Conservation (phyloP, 257 asterid species). For the Nicotiana noctiflora region DNA sequence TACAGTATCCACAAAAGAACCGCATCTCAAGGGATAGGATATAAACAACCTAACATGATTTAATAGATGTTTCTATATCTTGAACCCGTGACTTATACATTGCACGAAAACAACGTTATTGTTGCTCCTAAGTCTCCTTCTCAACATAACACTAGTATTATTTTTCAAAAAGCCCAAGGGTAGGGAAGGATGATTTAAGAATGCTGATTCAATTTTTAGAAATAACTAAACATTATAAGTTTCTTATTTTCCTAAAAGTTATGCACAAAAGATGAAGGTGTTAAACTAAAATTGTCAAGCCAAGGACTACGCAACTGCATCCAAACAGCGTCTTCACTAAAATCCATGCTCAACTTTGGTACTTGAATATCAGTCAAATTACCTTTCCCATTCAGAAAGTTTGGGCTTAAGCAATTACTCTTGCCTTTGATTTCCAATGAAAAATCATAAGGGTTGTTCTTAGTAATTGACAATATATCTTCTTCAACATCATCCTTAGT, state of each 20-base stretch:
- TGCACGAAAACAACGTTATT: no score
- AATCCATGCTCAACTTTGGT: conserved; percentile 40
- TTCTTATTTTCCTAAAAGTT: not conserved
- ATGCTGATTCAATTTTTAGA: not conserved
- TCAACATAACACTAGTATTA: not conserved
- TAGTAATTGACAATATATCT: conserved; percentile 2
- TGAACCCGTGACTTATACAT: no score
- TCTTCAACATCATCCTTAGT: conserved; percentile 8
- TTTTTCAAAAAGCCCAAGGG: not conserved
- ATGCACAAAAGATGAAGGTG: not conserved
- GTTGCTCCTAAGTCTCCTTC: no score
- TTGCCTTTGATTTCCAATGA: conserved; percentile 4
- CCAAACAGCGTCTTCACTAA: conserved; percentile 62
- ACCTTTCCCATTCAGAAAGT: conserved; percentile 21
- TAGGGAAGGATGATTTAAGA: not conserved
- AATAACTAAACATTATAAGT: not conserved
- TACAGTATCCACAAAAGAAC: no score
- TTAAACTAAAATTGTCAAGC: conserved; percentile 18
- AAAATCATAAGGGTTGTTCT: not conserved
- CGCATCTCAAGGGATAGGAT: no score
- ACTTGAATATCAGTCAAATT: conserved; percentile 39
- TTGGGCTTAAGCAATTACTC: conserved; percentile 11
- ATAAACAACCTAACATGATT: no score
- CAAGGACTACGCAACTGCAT: conserved; percentile 55
- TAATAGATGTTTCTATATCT: no score